phyloP scores from a whole-genome alignment of 2,329 filamentous ascomycete species.

The Ascochyta rabiei region DNA sequence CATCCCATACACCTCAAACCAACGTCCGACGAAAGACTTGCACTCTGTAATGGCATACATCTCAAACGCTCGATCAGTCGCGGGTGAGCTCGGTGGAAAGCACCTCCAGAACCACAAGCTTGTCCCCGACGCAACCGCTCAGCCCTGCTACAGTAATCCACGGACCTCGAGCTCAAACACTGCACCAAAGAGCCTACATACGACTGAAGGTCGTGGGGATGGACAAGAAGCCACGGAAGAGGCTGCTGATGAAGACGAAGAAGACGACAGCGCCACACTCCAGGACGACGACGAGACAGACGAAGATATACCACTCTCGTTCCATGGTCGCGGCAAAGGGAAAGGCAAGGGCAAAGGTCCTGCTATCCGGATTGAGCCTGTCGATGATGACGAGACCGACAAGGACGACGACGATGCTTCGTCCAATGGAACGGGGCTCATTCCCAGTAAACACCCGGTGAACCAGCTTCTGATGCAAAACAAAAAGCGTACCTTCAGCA shows the following conservation, averaged over 20 bases:
- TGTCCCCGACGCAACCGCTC: constrained; percentile 29
- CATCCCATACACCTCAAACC: not conserved
- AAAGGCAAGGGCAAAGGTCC: constrained; percentile 47
- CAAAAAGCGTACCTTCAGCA: constrained; percentile 50
- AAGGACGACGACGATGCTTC: constrained; percentile 37
- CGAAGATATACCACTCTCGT: constrained; percentile 42
- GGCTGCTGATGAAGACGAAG: constrained; percentile 41
- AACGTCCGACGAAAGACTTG: constrained; percentile 4
- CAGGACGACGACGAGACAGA: constrained; percentile 47
- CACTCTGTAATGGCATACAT: constrained; percentile 35
- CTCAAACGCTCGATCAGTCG: constrained; percentile 30
- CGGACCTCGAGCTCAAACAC: constrained; percentile 26
- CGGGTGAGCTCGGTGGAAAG: constrained; percentile 39
- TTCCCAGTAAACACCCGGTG: constrained; percentile 36
- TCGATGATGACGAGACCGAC: constrained; percentile 38
- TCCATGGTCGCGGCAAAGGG: constrained; percentile 39
- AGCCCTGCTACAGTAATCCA: constrained; percentile 31
- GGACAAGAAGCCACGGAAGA: constrained; percentile 39
- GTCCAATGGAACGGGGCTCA: constrained; percentile 39
- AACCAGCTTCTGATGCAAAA: constrained; percentile 37
- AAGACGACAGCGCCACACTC: constrained; percentile 42
- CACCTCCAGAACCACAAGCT: constrained; percentile 40
- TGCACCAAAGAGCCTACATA: constrained; percentile 26
- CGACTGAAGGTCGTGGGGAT: constrained; percentile 32
- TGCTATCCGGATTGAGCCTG: constrained; percentile 44